Percentiles rank a stretch among this genome's conserved stretches.
Evolutionary conservation across 305 asterid species (phyloP).

Genomic region (Fraxinus paxiana): DNA sequence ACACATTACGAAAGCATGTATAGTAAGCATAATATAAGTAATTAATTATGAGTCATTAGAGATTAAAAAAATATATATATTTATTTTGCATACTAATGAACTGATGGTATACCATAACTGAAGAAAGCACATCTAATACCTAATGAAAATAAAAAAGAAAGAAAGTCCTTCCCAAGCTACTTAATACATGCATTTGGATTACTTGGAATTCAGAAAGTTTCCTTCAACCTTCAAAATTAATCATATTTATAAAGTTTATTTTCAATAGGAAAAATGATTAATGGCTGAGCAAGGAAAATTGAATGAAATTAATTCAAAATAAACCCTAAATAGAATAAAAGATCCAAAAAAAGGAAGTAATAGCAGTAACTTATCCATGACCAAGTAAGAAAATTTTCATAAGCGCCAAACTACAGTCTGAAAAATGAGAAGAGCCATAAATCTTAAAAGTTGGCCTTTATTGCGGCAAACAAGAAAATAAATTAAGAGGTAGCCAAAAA

Average conservation of each 20-base stretch:
- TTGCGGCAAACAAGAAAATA: neutral
- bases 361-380: conserved; percentile 4
- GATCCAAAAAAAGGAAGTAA: conserved; percentile 3
- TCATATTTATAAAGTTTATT: neutral
- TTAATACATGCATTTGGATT: conserved; percentile 3
- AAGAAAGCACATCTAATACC: neutral
- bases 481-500: neutral
- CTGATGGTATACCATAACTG: neutral
- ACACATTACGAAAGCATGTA: conserved; percentile 31
- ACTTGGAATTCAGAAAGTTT: neutral
- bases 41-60: neutral
- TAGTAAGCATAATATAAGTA: conserved; percentile 1
- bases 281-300: neutral
- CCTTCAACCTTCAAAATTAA: conserved; percentile 4
- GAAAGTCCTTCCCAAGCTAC: neutral
- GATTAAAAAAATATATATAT: neutral
- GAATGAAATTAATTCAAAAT: neutral
- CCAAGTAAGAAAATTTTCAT: neutral
- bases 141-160: neutral
- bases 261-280: neutral
- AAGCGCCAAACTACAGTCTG: neutral
- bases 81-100: neutral
- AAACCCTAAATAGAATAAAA: neutral
- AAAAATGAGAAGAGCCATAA: neutral
- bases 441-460: neutral